These are phyloP conservation scores for Plasmodium vinckei DNA, from an alignment of 169 alveolate species.

Conservation along the genomic window DNA sequence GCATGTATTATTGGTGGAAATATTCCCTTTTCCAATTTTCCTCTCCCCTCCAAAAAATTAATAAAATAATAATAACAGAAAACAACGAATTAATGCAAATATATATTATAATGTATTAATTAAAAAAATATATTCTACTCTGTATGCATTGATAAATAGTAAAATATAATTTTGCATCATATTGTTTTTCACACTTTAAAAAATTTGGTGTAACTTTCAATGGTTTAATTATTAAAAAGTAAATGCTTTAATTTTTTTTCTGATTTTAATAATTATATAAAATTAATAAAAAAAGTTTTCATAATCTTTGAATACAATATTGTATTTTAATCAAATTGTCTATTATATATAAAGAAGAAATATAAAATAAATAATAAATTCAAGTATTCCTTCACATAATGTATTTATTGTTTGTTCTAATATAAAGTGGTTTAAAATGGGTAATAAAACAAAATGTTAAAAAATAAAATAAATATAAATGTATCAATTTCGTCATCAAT, in stretches of 20 bases:
- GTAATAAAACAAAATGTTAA: slow-evolving; percentile 1
- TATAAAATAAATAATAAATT: background rate
- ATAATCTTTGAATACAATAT: background rate
- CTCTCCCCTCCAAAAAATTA: no score
- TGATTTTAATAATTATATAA: background rate
- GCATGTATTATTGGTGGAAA: no score
- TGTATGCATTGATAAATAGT: no score
- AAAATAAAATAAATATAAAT: background rate
- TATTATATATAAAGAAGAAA: background rate
- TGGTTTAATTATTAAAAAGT: background rate
- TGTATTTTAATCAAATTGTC: slow-evolving; percentile 1
- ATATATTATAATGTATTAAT: no score
- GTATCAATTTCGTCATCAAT: background rate
- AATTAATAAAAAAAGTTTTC: background rate
- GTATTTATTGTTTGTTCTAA: no score
- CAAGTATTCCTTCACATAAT: background rate
- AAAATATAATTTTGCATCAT: no score
- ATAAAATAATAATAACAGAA: no score
- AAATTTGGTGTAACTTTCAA: background rate
- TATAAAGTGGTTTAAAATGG: background rate
- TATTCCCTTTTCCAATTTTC: no score
- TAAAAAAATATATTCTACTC: no score
- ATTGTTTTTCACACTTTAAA: background rate
- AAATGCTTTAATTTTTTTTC: background rate
- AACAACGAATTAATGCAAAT: no score